Base-by-base conservation (phyloP, 169 alveolate species). In the Cryptosporidium ubiquitum region DNA sequence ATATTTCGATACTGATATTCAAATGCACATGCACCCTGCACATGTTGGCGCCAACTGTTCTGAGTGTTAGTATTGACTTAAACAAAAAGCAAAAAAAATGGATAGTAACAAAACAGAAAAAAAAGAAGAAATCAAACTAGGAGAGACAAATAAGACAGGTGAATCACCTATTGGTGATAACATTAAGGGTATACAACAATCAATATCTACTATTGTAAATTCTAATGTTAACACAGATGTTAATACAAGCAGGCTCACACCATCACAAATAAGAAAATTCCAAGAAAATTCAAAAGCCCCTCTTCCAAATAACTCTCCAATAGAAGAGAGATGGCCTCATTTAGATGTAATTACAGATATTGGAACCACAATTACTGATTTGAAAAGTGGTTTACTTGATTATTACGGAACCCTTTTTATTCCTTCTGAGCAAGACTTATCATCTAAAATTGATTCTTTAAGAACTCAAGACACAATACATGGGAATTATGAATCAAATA, bases 21-120 rank as follows among this genome's bases (percentile, higher is more conserved):
- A 69, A 73, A 52, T 73, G 71, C 85, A 73, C 85, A 73, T 73
- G 85, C 85, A 73, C 85, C 85, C 85, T 73, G 47, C 85, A 73
- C 85, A 73, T 55, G 85, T 39, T 26, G 12, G 51, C 85, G 85
- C 71, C 66, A 61, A 52, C 12, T 18, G 49, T 44, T 7, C 47
- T 73, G 35, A 52, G 31, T 73, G 20, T 55, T 52, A 14, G 14
- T 70, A 26, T 49, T 23, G 23, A 10, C 18, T 9, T 5, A 70
- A 23, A 44, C 14, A 16, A 47, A 18, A 5, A 52, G 55, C 23
- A 35, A 73, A 5, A 52, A 73, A 51, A 35, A 73, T 33, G 84
- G 61, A 69, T 10, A 44, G 58, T 7, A 64, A 6, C 18, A 64
- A 64, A 44, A 9, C 42, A 7, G 84, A 69, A 44, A 39, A 29